Base-by-base conservation (phyloP, 331 rosid species). In the Malus hybrid region DNA sequence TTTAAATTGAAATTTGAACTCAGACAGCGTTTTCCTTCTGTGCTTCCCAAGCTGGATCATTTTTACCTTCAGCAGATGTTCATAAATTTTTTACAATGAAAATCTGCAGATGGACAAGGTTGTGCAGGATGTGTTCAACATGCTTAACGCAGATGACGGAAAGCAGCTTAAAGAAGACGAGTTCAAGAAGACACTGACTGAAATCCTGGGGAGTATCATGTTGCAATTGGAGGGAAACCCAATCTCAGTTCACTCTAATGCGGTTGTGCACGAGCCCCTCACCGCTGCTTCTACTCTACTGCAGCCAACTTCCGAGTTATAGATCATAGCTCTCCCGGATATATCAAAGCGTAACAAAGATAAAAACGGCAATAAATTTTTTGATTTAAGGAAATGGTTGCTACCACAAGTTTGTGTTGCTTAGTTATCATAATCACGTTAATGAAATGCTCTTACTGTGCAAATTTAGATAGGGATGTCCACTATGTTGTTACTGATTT, bases 221-320 rank as follows among this genome's bases (percentile, higher is more conserved):
- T 67, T 92, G 83, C 92, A 92, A 66, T 78, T 95, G 80, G 97
- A 92, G 79, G 91, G 88, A 48, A 85, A 63, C 76, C 90, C 93
- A 9, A 86, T 93, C 73, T 70, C 90, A 18, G 86, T 91, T 74
- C 87, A 90, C 75, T 84, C 98, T 59, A 87, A 85, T 74, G 86
- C 96, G 6, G 98, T 93, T 11, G 93, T 91, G 75, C 98, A 91
- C 48, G 96, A 91, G 84, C 93, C 97, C 15, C 77, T 88, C 15
- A 85, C 90, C 57, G 73, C 97, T 28, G 70, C 96, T 52, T 90
- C 98, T n/a, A 79, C 90, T 19, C 80, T 91, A 34, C 75, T 87
- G 87, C 91, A 84, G 80, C 89, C 93, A 70, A 16, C 84, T 36
- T 59, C 86, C 54, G 27, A 71, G 77, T 74, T 70, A 79, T 77